phyloP scores from a whole-genome alignment of 441 rosid genomes.

The Pelargonium hybrid region DNA sequence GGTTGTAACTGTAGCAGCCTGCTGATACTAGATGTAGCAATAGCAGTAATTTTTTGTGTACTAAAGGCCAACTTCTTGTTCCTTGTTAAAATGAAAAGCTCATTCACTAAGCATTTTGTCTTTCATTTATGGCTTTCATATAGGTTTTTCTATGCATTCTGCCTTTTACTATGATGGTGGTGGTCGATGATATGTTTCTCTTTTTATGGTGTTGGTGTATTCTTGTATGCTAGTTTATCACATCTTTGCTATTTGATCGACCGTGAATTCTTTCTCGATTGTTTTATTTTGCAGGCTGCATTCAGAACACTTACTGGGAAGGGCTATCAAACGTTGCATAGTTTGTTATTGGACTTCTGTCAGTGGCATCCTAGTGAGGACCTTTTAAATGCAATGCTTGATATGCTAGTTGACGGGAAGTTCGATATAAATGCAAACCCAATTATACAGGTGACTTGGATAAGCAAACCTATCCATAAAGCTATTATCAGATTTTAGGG shows the following conservation, averaged over 20 bases:
- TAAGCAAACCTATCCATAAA: conserved; percentile 16
- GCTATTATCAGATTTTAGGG: conserved; percentile 3
- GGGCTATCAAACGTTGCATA: conserved; percentile 91
- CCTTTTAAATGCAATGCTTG: conserved; percentile 80
- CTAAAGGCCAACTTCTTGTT: neutral
- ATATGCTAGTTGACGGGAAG: conserved; percentile 97
- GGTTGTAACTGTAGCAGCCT: neutral
- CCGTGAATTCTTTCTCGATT: neutral
- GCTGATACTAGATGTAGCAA: too few relatives aligned
- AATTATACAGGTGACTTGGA: conserved; percentile 56
- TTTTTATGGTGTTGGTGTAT: neutral
- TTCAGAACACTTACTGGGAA: conserved; percentile 93
- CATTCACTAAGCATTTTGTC: neutral
- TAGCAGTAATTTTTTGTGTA: neutral
- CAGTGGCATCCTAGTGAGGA: conserved; percentile 77
- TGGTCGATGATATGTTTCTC: neutral
- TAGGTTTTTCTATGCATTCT: neutral
- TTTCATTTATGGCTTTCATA: neutral
- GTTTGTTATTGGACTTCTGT: conserved; percentile 84
- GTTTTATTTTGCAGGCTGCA: conserved; percentile 48
- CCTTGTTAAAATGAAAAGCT: neutral
- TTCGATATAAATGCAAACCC: conserved; percentile 63
- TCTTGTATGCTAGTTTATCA: neutral
- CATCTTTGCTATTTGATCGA: neutral
- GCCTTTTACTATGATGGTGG: neutral